Conservation (phyloP, 2,329 filamentous ascomycete genomes). For the Diaporthe nobilis region DNA sequence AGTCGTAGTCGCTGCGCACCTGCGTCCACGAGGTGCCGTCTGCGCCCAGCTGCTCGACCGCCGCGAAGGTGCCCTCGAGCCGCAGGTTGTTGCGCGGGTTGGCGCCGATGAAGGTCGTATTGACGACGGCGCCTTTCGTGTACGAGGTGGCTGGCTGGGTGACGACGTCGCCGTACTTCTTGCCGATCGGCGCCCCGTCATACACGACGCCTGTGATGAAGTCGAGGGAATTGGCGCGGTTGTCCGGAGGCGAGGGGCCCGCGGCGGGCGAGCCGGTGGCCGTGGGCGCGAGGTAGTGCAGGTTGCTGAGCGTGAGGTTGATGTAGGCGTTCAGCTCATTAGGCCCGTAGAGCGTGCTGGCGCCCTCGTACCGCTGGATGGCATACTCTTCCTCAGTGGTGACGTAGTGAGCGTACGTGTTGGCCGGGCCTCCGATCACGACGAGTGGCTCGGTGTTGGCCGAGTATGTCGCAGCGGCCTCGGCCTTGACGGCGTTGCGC, state of each 20-base stretch:
- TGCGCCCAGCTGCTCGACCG: conserved; percentile 74
- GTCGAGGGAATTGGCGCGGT: conserved; percentile 79
- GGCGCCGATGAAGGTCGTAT: conserved; percentile 82
- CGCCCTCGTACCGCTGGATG: conserved; percentile 94
- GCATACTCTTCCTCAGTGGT: conserved; percentile 64
- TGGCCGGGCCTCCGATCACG: conserved; percentile 88
- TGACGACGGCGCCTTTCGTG: conserved; percentile 69
- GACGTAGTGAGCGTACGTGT: conserved; percentile 78
- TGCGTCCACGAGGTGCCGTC: conserved; percentile 67
- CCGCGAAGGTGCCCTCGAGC: conserved; percentile 82
- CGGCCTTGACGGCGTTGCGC: conserved; percentile 76
- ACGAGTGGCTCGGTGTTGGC: conserved; percentile 72
- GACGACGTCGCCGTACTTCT: conserved; percentile 78
- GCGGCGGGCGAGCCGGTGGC: conserved; percentile 58
- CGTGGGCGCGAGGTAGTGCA: conserved; percentile 73
- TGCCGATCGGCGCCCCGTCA: conserved; percentile 76
- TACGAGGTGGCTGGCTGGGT: conserved; percentile 67
- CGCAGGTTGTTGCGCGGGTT: conserved; percentile 90
- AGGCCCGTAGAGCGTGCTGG: conserved; percentile 88
- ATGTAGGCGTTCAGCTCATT: conserved; percentile 89
- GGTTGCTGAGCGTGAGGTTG: conserved; percentile 82
- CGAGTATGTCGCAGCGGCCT: conserved; percentile 59
- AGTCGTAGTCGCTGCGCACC: conserved; percentile 84
- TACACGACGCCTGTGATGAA: conserved; percentile 86
- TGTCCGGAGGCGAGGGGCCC: conserved; percentile 81